Evolutionary conservation across 2,329 filamentous ascomycete species (phyloP).

Genomic region (Colletotrichum aenigma): DNA sequence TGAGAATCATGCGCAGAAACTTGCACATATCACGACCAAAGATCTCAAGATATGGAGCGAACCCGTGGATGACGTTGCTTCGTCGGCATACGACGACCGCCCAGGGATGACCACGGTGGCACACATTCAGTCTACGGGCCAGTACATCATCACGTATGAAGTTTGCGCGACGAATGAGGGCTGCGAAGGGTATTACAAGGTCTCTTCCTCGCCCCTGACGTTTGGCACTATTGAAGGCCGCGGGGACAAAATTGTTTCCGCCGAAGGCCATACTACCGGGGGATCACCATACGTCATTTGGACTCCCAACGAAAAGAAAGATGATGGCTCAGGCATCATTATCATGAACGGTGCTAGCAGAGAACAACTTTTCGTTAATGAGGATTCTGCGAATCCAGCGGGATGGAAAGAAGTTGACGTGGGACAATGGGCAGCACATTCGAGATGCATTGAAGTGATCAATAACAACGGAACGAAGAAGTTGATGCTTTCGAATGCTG

Average conservation of each 20-base stretch:
- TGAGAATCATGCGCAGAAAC: conserved; percentile 69
- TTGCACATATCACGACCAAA: conserved; percentile 64
- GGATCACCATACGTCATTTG: neutral
- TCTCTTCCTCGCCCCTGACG: neutral
- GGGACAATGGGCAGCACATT: neutral
- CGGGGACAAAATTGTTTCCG: neutral
- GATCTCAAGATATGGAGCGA: conserved; percentile 66
- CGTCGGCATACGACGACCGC: neutral
- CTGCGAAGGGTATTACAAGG: neutral
- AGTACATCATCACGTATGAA: conserved; percentile 1
- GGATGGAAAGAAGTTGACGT: neutral
- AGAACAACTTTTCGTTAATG: neutral
- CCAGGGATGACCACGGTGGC: conserved; percentile 27
- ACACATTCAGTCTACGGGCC: neutral
- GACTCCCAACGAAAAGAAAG: neutral
- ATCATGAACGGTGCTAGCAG: neutral
- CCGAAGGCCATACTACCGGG: neutral
- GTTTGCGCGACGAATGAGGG: neutral
- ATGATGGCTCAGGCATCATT: neutral
- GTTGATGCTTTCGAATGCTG: neutral
- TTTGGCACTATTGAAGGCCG: neutral
- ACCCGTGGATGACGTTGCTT: conserved; percentile 41
- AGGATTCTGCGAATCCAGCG: neutral
- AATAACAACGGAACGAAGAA: neutral
- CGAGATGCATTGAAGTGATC: neutral